Evolutionary conservation across 1,284 basidiomycete genomes (phyloP), one percentile per base, ranked within the genome.

Genomic region (Puccinia novopanici): DNA sequence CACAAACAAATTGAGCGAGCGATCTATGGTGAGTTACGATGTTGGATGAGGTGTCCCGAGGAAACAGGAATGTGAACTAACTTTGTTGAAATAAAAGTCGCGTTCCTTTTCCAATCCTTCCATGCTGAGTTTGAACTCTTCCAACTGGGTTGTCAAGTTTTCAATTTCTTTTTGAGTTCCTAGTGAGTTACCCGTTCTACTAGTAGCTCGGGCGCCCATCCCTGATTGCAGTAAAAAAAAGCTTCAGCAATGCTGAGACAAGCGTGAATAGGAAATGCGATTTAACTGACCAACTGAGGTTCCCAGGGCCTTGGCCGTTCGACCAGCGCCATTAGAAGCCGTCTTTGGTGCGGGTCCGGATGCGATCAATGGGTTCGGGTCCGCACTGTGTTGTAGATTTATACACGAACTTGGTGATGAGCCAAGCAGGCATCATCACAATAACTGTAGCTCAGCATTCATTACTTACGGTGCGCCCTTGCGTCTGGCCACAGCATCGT

Each of bases 41-140:
- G 4, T 9, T 3, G 22, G 42, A 72, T 50, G 45, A 12, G 45
- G 6, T 54, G 37, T n/a, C 2, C 2, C 6, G 24, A n/a, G 24
- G 17, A 9, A 34, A 57, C n/a, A 42, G 45, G 6, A 48, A 24
- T 13, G 17, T 55, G n/a, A 55, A 84, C 89, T 73, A 82, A 93
- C 93, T 90, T 98, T 99, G 84, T 92, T 91, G 87, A 98, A 99
- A 87, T 99, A 99, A 86, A 99, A 99, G 86, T 98, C 95, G 61
- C 95, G 88, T 88, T 98, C 95, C 87, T 94, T 96, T 88, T 85
- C 85, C 27, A 86, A 76, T 57, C 92, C 92, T 85, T 95, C 94
- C 82, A 97, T 88, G 84, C 93, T 92, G 0, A 89, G 86, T 78
- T 91, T 90, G 88, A 98, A 89, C 83, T 98, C 96, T 83, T 90